Base-by-base conservation (phyloP, 371 early-diverging fungal genomes). In the Ordospora pajunii region DNA sequence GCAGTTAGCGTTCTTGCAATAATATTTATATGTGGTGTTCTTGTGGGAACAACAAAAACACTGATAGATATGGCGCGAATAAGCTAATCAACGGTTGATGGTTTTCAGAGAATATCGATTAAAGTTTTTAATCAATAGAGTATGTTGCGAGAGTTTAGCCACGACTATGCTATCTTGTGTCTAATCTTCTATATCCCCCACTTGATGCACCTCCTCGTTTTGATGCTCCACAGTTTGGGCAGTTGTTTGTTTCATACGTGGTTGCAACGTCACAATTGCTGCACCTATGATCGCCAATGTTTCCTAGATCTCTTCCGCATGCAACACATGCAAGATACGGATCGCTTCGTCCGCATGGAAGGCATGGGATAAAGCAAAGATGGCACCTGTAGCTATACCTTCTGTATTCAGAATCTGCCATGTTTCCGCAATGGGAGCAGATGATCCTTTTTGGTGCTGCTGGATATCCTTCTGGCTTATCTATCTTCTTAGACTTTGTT, bases 361-460 rank as follows among this genome's bases (percentile, higher is more conserved):
- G 37, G 10, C 70, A 63, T 19, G 74, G 74, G n/a, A 78, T 70
- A 23, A 58, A 78, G 43, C 67, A 73, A 21, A 78, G n/a, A 12
- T 17, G 4, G 37, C 25, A 78, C 4, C 10, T 22, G 44, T 54
- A 44, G 12, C 25, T 43, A n/a, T 69, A 37, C n/a, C 32, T 37
- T 43, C 67, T 74, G 27, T 78, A 78, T 42, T 53, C 40, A 22
- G 78, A 48, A 49, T 64, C 54, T 1, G 63, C 23, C 7, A 53
- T 43, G 4, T 37, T 52, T 21, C 67, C 67, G 32, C 78, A 78
- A 21, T 64, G 23, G 14, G 75, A 63, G 32, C 78, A 78, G 9
- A 78, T 9, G 14, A 78, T 53, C 17, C 67, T 70, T 11, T 63
- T 48, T 25, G 78, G 74, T 11, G 75, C 68, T 12, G 52, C 43